Base-by-base conservation (phyloP, 2,329 filamentous ascomycete species). In the Pseudocercospora vitis region DNA sequence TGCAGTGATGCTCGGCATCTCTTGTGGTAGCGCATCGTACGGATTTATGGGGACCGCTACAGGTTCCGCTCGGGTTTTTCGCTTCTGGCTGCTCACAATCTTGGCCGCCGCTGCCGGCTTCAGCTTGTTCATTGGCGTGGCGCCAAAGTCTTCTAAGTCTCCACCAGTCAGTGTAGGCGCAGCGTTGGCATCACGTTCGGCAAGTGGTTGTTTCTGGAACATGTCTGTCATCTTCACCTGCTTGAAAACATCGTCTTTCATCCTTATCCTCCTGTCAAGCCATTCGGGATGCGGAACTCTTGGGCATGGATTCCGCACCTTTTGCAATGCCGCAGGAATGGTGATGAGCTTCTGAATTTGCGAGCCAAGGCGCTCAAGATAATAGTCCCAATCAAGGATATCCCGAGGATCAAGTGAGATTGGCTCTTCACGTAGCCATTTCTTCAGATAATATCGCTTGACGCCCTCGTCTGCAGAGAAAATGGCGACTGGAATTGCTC, bases 271-370 rank as follows among this genome's bases (percentile, higher is more conserved):
- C 55, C 90, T 84, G 66, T 96, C 91, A 28, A 99, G 81, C 94
- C 94, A 99, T 50, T 99, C 95, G 0, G 94, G 94, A 73, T 99
- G 95, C 5, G 88, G 80, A 9, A 99, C 90, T 60, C 95, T 81
- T 11, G 94, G 95, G 1, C 97, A 92, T 0, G 94, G 94, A 66
- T 99, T 99, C 50, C 86, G 83, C 51, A 99, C 81, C 73, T 96
- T 97, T 70, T 99, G 94, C 47, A 99, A 78, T 2, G 95, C 94
- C 12, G 94, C 95, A 2, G 94, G 94, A 62, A 99, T 99, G 1
- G 95, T 99, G 68, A 99, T 96, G 51, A 99, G 82, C 71, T 99
- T 99, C 73, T 99, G 94, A 48, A 99, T 95, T 51, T 99, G 94
- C 0, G 92, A 97, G 0, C 91, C 92, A 16, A 99, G 78, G 74